phyloP scores from a whole-genome alignment of 1,284 basidiomycete genomes.

The Ceratorhiza oryzae-sativae region DNA sequence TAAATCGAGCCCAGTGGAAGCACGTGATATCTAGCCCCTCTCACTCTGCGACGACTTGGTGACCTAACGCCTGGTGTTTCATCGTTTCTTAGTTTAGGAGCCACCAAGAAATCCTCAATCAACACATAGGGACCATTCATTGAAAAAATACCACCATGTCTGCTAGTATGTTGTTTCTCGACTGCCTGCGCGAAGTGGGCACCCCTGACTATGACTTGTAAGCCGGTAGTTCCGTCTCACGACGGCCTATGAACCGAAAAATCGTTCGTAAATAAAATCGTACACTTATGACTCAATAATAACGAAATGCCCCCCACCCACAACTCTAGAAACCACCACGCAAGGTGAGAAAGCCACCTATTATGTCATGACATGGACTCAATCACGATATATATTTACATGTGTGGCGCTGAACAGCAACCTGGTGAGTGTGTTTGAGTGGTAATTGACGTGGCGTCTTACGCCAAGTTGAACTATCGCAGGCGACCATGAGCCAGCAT shows the following conservation, averaged over 20 bases:
- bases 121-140: too few species aligned
- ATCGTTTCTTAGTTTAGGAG: too few species aligned
- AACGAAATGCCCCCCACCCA: background rate
- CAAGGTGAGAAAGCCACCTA: conserved; percentile 53
- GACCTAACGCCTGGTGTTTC: background rate
- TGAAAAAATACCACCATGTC: too few species aligned
- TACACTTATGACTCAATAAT: conserved; percentile 31
- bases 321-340: conserved; percentile 60
- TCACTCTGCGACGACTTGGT: conserved; percentile 3
- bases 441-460: conserved; percentile 23
- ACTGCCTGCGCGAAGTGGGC: background rate
- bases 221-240: conserved; percentile 4
- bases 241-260: conserved; percentile 52
- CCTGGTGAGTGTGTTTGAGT: conserved; percentile 23
- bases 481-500: conserved; percentile 69
- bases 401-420: conserved; percentile 9
- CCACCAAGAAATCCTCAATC: too few species aligned
- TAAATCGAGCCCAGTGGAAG: background rate
- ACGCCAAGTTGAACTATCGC: conserved; percentile 71
- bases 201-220: background rate
- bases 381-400: conserved; percentile 14
- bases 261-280: conserved; percentile 53
- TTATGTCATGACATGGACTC: conserved; percentile 3
- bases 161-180: background rate
- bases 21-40: conserved; percentile 5